A percentile compares a stretch with the other conserved stretches of the same genome.
Conservation (phyloP, 108 stramenopile genomes). For the Discostella pseudostelligera region DNA sequence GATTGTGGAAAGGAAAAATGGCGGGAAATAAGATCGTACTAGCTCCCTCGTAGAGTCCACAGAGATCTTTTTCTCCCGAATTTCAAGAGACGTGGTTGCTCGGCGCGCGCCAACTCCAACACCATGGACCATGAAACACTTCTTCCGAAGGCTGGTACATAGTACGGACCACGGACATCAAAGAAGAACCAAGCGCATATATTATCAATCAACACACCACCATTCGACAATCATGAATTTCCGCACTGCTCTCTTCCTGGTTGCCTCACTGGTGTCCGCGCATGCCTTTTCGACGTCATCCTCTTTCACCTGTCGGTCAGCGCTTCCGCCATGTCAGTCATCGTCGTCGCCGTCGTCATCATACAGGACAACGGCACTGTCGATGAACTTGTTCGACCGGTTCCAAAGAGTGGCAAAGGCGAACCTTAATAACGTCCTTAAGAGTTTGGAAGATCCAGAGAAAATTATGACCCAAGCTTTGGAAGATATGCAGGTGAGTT, state of each 20-base stretch:
- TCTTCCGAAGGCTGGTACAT: no score
- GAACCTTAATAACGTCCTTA: slow-evolving; percentile 89
- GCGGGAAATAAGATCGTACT: no score
- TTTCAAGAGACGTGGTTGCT: no score
- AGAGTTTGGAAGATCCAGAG: slow-evolving; percentile 94
- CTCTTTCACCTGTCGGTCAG: slow-evolving; percentile 21
- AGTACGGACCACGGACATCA: slow-evolving; percentile 6
- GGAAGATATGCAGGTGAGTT: slow-evolving; percentile 94
- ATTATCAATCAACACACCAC: background rate
- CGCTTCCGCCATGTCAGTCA: background rate
- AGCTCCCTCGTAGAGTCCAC: no score
- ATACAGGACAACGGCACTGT: slow-evolving; percentile 35
- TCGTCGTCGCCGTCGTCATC: slow-evolving; percentile 8
- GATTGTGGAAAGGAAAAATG: no score
- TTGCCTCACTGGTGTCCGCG: slow-evolving; percentile 23
- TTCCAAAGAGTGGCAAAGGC: slow-evolving; percentile 84
- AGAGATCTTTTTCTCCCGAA: no score
- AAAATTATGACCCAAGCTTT: slow-evolving; percentile 96
- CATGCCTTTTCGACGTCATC: slow-evolving; percentile 36
- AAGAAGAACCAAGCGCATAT: background rate
- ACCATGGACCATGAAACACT: no score
- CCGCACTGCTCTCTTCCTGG: slow-evolving; percentile 22
- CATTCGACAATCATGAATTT: slow-evolving; percentile 22
- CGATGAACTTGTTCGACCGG: slow-evolving; percentile 86
- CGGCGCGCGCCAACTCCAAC: no score